Percentiles rank a stretch among this genome's conserved stretches.
Evolutionary conservation across 2,329 filamentous ascomycete genomes (phyloP).

Genomic region (Fonsecaea pugnacius): DNA sequence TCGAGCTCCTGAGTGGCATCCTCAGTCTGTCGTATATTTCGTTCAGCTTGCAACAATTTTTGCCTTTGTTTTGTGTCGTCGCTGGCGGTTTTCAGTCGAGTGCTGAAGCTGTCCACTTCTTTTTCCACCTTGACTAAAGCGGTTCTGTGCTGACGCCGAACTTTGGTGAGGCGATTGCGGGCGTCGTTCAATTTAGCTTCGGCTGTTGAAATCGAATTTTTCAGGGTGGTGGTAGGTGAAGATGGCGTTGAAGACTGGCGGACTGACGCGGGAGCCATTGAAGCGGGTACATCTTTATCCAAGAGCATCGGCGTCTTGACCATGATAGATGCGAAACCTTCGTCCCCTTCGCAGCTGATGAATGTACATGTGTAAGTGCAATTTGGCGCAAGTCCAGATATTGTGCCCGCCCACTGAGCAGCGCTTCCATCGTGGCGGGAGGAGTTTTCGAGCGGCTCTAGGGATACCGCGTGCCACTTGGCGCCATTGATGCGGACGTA

Average conservation of each 20-base stretch:
- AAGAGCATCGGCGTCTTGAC: conserved; percentile 66
- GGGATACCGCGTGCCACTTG: conserved; percentile 65
- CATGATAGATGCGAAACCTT: conserved; percentile 63
- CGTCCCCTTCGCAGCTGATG: conserved; percentile 59
- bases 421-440: conserved; percentile 51
- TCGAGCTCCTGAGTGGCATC: conserved; percentile 62
- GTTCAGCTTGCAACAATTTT: conserved; percentile 64
- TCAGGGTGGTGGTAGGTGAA: conserved; percentile 67
- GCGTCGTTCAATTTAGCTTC: conserved; percentile 65
- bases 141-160: conserved; percentile 65
- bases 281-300: conserved; percentile 61
- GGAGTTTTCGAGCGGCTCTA: conserved; percentile 53
- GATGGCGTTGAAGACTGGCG: conserved; percentile 65
- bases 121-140: conserved; percentile 62
- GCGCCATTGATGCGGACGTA: conserved; percentile 69
- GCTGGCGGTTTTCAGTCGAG: conserved; percentile 62
- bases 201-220: conserved; percentile 66
- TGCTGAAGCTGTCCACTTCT: conserved; percentile 63
- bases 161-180: conserved; percentile 62
- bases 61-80: conserved; percentile 67
- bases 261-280: conserved; percentile 52
- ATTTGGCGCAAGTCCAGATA: conserved; percentile 67
- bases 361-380: conserved; percentile 69
- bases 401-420: conserved; percentile 63
- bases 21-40: conserved; percentile 67